Evolutionary conservation across 2,329 filamentous ascomycete species (phyloP).

Genomic region (Coniochaeta sp.): DNA sequence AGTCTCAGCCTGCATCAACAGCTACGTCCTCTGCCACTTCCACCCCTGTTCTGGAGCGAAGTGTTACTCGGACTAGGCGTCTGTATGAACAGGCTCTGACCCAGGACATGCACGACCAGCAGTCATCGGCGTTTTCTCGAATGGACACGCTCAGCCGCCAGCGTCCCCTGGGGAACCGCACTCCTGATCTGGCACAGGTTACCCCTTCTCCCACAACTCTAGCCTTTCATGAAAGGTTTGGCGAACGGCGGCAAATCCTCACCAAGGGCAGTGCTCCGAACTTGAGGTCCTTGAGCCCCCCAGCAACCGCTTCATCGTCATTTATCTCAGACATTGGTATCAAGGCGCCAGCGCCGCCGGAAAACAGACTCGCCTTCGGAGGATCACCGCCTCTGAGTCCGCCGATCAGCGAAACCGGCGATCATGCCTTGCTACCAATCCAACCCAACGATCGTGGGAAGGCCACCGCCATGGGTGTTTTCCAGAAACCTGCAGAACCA

Average conservation of each 20-base stretch:
- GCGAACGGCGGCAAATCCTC: constrained; percentile 36
- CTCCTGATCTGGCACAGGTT: constrained; percentile 38
- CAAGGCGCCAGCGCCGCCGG: constrained; percentile 24
- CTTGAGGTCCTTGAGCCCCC: constrained; percentile 50
- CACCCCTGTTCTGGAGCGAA: constrained; percentile 49
- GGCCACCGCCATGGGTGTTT: constrained; percentile 59
- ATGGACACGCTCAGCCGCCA: constrained; percentile 72
- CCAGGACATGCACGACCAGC: constrained; percentile 74
- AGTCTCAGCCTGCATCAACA: constrained; percentile 34
- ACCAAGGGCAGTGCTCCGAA: constrained; percentile 62
- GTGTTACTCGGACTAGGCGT: constrained; percentile 62
- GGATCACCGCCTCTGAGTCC: constrained; percentile 54
- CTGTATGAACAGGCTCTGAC: constrained; percentile 79
- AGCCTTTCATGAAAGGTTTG: constrained; percentile 37
- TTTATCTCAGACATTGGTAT: constrained; percentile 26
- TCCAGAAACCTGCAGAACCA: constrained; percentile 63
- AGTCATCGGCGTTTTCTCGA: constrained; percentile 66
- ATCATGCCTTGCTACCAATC: constrained; percentile 57
- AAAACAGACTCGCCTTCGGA: constrained; percentile 28
- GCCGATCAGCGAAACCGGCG: constrained; percentile 64
- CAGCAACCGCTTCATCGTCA: constrained; percentile 28
- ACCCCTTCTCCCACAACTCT: constrained; percentile 37
- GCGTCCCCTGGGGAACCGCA: constrained; percentile 41
- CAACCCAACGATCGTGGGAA: constrained; percentile 74
- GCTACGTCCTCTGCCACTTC: constrained; percentile 28